Base-by-base conservation (phyloP, 1,139 yeast species). In the Kodamaea anthophila region DNA sequence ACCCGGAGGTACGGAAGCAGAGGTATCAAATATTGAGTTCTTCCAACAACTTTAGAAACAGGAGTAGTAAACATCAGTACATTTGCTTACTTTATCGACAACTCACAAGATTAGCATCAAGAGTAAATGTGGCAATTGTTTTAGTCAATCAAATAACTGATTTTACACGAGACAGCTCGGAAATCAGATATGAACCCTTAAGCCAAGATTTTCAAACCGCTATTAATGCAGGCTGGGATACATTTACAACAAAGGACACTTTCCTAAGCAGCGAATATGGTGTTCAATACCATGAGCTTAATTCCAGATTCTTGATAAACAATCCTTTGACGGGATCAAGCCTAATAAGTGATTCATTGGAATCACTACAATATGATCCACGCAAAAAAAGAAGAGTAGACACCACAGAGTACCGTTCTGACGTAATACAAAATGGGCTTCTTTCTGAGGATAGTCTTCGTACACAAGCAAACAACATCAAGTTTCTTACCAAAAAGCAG, bases 91-190 rank as follows among this genome's bases (percentile, higher is more conserved):
- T 77, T 24, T 72, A 76, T 15, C 60, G 63, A 6, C 70, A 65
- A 33, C 56, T 87, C 31, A 56, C 73, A 10, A 45, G 54, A 11
- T 43, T 84, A 21, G 79, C 91, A 0, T 46, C 46, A 15, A 51
- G 60, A 15, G 53, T 60, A 46, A 53, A 68, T 14, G 48, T 84
- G 7, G 85, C 94, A 0, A 53, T 88, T 0, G 76, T 86, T 0
- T 67, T 83, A 2, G 74, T 88, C 0, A 88, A 88, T 45, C 97
- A 88, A 53, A 87, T 88, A 0, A 70, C 85, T 29, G 91, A 83
- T 42, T 31, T 35, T 10, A 25, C 33, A 3, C n/a, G 32, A 21
- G 13, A 65, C 37, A 70, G 70, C 2, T 5, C 23, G 42, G 35
- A 33, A 29, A 6, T 21, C 29, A 6, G 38, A 42, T 13, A 41